These are phyloP conservation scores for Lodderomyces parapsilosis DNA, from an alignment of 1,139 yeast species.

Conservation along the genomic window DNA sequence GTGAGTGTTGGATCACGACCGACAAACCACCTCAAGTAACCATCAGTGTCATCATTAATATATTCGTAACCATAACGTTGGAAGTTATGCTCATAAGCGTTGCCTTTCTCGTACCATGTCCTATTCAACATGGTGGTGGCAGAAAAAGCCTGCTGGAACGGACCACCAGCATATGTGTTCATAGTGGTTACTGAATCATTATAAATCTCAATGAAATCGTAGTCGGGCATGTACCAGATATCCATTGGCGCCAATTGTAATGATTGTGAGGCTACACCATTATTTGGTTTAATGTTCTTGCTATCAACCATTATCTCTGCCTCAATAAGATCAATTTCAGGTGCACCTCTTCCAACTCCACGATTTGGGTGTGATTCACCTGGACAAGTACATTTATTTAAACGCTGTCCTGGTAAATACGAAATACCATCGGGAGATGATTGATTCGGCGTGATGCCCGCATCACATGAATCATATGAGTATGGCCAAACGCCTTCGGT, in stretches of 20 bases:
- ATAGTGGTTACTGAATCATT: conserved; percentile 62
- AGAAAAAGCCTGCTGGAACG: conserved; percentile 81
- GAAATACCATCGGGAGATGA: conserved; percentile 79
- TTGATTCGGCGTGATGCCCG: conserved; percentile 89
- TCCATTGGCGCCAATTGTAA: conserved; percentile 83
- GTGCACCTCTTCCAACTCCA: conserved; percentile 85
- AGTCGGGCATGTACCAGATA: conserved; percentile 83
- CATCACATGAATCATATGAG: conserved; percentile 78
- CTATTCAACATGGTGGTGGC: conserved; percentile 68
- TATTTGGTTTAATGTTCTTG: conserved; percentile 23
- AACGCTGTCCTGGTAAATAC: conserved; percentile 73
- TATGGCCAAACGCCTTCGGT: conserved; percentile 92
- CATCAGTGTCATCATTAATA: conserved; percentile 59
- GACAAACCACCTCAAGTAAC: conserved; percentile 81
- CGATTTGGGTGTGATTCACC: conserved; percentile 78
- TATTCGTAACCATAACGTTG: conserved; percentile 82
- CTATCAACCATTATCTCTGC: conserved; percentile 56
- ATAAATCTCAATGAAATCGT: conserved; percentile 63
- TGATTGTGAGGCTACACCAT: conserved; percentile 79
- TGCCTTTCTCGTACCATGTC: conserved; percentile 68
- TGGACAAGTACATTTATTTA: conserved; percentile 67
- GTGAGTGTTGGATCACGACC: conserved; percentile 70
- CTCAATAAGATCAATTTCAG: conserved; percentile 84
- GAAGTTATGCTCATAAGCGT: conserved; percentile 37
- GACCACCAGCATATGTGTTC: conserved; percentile 82